Percentiles rank a stretch among this genome's conserved stretches.
Evolutionary conservation across 2,329 filamentous ascomycete species (phyloP).

Genomic region (Colletotrichum euphorbiae): DNA sequence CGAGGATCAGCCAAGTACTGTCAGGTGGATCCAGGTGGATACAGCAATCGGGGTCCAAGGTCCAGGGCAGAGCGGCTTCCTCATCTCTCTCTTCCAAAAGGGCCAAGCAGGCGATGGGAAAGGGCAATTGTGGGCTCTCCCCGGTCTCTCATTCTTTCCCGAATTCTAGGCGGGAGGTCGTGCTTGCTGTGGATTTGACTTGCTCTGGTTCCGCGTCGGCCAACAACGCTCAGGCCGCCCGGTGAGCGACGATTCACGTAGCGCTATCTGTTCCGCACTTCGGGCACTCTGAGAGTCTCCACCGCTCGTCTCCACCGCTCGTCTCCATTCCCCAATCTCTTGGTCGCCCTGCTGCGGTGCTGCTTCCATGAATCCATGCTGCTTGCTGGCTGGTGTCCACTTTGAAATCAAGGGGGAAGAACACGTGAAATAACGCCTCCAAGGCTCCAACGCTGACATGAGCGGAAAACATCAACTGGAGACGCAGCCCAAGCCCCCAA

Average conservation of each 20-base stretch:
- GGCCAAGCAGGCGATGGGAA: background rate
- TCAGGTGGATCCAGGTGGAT: constrained; percentile 7
- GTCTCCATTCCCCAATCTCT: no score
- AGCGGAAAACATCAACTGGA: no score
- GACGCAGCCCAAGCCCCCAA: background rate
- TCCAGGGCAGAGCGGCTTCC: constrained; percentile 9
- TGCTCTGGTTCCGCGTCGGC: constrained; percentile 3
- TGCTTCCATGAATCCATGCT: no score
- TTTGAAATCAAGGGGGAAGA: no score
- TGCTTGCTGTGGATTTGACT: constrained; percentile 21
- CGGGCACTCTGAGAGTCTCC: background rate
- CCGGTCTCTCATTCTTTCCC: background rate
- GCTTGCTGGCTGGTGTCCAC: no score
- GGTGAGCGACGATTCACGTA: constrained; percentile 38
- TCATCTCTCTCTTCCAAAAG: background rate
- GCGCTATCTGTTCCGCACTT: constrained; percentile 18
- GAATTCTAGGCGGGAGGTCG: constrained; percentile 33
- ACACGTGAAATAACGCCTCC: no score
- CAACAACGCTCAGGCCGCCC: constrained; percentile 33
- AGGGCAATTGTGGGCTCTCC: background rate
- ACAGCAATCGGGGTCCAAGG: constrained; percentile 16
- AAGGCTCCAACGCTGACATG: no score
- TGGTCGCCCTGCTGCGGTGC: no score
- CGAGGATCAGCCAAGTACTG: constrained; percentile 8
- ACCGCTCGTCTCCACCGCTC: background rate